Evolutionary conservation across 768 basidiomycete species (phyloP).

Genomic region (Hygrophoropsis aurantiaca): DNA sequence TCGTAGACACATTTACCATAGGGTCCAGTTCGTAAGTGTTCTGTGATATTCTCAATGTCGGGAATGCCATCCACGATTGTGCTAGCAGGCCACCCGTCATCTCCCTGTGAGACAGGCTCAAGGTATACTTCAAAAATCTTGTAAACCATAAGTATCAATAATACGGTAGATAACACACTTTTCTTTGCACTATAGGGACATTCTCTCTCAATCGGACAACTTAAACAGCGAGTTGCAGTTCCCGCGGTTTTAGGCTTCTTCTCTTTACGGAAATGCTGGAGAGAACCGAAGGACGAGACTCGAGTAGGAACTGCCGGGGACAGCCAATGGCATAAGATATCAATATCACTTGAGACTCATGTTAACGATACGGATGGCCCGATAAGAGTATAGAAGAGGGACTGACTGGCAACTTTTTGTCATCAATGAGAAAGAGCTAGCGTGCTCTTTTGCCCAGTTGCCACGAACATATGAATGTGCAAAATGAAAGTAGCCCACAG

Average conservation of each 20-base stretch:
- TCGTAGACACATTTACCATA: slow-evolving; percentile 89
- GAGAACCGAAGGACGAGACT: slow-evolving; percentile 84
- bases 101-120: slow-evolving; percentile 57
- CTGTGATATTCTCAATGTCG: slow-evolving; percentile 82
- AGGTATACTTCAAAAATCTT: slow-evolving; percentile 66
- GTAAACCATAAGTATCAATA: background rate
- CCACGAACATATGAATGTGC: slow-evolving; percentile 88
- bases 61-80: slow-evolving; percentile 78
- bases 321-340: slow-evolving; percentile 78
- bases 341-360: slow-evolving; percentile 65
- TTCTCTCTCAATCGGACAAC: slow-evolving; percentile 68
- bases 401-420: slow-evolving; percentile 89
- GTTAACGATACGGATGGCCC: slow-evolving; percentile 2
- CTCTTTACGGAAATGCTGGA: slow-evolving; percentile 77
- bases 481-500: slow-evolving; percentile 85
- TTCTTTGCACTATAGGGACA: slow-evolving; percentile 88
- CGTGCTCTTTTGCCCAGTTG: slow-evolving; percentile 69
- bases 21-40: slow-evolving; percentile 65
- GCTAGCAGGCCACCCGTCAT: slow-evolving; percentile 59
- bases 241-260: slow-evolving; percentile 72
- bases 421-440: slow-evolving; percentile 81
- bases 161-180: slow-evolving; percentile 41
- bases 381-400: background rate
- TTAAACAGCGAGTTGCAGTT: slow-evolving; percentile 67
- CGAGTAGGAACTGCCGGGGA: slow-evolving; percentile 60